phyloP scores from a whole-genome alignment of 1,284 basidiomycete genomes.

The Calocybe gambosa region DNA sequence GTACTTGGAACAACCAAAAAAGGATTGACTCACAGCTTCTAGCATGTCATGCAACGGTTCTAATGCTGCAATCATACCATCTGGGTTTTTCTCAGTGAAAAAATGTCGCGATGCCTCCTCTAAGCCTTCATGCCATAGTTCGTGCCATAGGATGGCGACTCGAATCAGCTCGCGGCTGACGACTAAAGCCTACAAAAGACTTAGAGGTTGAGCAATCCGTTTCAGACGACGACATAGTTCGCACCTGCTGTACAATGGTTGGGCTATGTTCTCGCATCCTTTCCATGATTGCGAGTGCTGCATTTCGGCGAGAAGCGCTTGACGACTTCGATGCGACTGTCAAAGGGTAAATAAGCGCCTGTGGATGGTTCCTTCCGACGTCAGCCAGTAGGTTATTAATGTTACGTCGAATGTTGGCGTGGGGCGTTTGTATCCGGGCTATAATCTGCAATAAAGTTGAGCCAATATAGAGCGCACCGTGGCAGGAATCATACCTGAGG shows the following conservation, averaged over 20 bases:
- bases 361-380: constrained; percentile 95
- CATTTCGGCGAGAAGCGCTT: constrained; percentile 75
- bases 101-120: constrained; percentile 97
- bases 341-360: constrained; percentile 96
- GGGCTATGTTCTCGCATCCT: constrained; percentile 93
- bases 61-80: constrained; percentile 94
- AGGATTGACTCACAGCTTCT: constrained; percentile 61
- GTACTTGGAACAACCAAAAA: background rate
- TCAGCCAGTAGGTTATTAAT: constrained; percentile 90
- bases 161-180: constrained; percentile 96
- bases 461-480: background rate
- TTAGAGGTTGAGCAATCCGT: constrained; percentile 8
- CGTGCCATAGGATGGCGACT: constrained; percentile 98
- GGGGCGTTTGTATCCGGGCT: constrained; percentile 95
- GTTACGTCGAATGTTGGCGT: constrained; percentile 79
- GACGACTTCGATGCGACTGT: constrained; percentile 98
- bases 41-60: constrained; percentile 94
- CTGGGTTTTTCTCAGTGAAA: constrained; percentile 98
- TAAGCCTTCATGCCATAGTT: constrained; percentile 97
- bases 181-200: constrained; percentile 62
- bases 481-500: constrained; percentile 68
- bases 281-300: constrained; percentile 87
- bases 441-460: constrained; percentile 66
- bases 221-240: constrained; percentile 3
- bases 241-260: constrained; percentile 82